Conservation (phyloP, 768 basidiomycete genomes). For the Dictyophora rubrovolvata region DNA sequence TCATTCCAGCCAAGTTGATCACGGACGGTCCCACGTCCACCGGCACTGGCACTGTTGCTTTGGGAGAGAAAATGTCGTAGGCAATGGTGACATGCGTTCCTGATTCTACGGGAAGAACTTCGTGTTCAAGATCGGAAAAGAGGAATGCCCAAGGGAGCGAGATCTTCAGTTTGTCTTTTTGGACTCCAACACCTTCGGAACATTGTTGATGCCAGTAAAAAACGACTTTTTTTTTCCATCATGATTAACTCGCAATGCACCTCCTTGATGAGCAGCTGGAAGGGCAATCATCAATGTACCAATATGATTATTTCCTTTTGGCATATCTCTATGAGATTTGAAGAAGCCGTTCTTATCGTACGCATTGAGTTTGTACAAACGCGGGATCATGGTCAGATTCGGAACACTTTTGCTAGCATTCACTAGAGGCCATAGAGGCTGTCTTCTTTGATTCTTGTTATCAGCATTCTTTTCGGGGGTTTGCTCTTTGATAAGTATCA, state of each 20-base stretch:
- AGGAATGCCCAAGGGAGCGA: slow-evolving; percentile 20
- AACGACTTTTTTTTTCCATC: slow-evolving; percentile 1
- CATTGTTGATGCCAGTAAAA: slow-evolving; percentile 2
- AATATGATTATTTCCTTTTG: slow-evolving; percentile 8
- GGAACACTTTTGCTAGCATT: slow-evolving; percentile 34
- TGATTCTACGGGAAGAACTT: slow-evolving; percentile 25
- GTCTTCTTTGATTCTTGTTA: slow-evolving; percentile 19
- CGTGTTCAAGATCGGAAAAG: slow-evolving; percentile 33
- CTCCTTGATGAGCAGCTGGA: slow-evolving; percentile 9
- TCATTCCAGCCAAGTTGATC: no score
- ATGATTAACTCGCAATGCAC: slow-evolving; percentile 7
- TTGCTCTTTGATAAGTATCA: slow-evolving; percentile 16
- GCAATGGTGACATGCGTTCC: slow-evolving; percentile 13
- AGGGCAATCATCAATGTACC: slow-evolving; percentile 11
- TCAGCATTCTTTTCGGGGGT: slow-evolving; percentile 8
- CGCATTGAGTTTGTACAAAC: no score
- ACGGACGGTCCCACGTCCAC: no score
- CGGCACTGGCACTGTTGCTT: neutral
- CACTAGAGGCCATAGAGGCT: slow-evolving; percentile 20
- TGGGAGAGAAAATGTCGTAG: slow-evolving; percentile 16
- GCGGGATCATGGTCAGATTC: neutral
- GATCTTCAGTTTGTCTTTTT: neutral
- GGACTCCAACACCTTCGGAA: neutral
- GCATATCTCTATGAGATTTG: slow-evolving; percentile 13
- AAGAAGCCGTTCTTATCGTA: no score